Evolutionary conservation across 345 rosid species (phyloP).

Genomic region (Rhizophora apiculata): DNA sequence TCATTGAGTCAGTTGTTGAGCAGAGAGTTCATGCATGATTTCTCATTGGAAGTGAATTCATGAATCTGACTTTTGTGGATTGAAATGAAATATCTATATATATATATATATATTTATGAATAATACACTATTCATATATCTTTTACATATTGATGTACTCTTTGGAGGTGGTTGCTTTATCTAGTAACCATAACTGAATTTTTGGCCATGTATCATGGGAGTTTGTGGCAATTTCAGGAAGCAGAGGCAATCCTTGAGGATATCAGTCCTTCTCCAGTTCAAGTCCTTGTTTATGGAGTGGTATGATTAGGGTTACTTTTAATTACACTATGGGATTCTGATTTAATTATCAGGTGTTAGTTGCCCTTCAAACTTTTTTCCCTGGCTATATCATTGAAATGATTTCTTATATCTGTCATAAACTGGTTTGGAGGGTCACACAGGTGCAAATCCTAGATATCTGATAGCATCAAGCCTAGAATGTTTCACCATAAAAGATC

Average conservation of each 20-base stretch:
- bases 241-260: slow-evolving; percentile 90
- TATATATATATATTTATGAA: too few relatives aligned
- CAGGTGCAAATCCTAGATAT: not conserved
- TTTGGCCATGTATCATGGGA: not conserved
- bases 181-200: slow-evolving; percentile 1
- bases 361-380: not conserved
- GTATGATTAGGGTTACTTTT: slow-evolving; percentile 41
- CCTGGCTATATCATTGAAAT: not conserved
- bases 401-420: too few relatives aligned
- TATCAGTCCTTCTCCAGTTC: slow-evolving; percentile 69
- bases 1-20: not conserved
- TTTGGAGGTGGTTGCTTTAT: not conserved
- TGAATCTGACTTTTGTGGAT: too few relatives aligned
- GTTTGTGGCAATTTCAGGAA: slow-evolving; percentile 46
- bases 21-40: too few relatives aligned
- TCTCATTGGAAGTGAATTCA: too few relatives aligned
- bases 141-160: too few relatives aligned
- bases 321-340: not conserved
- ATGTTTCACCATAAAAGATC: not conserved
- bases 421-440: too few relatives aligned
- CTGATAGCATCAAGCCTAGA: not conserved
- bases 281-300: slow-evolving; percentile 64
- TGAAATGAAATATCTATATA: too few relatives aligned
- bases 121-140: too few relatives aligned
- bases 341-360: not conserved